Evolutionary conservation across 2,329 filamentous ascomycete genomes (phyloP).

Genomic region (Bipolaris cookei): DNA sequence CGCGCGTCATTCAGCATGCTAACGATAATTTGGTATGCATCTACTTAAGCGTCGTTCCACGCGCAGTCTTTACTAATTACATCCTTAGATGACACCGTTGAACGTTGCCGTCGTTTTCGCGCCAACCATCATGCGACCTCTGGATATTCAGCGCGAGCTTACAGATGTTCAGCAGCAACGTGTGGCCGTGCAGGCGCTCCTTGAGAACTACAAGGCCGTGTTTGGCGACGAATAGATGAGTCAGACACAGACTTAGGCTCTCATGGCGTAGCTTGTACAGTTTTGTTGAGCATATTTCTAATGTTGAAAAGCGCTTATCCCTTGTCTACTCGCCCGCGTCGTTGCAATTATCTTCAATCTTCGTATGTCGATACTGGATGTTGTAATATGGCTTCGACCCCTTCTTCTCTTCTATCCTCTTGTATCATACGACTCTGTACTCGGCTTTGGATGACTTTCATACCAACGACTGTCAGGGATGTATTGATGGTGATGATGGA

Average conservation of each 20-base stretch:
- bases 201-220: slow-evolving; percentile 85
- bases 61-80: slow-evolving; percentile 21
- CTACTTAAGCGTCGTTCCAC: background rate
- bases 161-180: slow-evolving; percentile 96
- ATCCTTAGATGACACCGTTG: slow-evolving; percentile 82
- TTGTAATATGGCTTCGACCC: slow-evolving; percentile 1
- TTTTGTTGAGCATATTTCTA: background rate
- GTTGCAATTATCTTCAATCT: slow-evolving; percentile 8
- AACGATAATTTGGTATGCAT: slow-evolving; percentile 79
- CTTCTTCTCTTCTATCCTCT: slow-evolving; percentile 10
- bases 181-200: slow-evolving; percentile 86
- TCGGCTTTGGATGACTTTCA: slow-evolving; percentile 16
- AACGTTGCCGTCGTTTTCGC: slow-evolving; percentile 97
- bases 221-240: slow-evolving; percentile 60
- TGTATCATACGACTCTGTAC: slow-evolving; percentile 20
- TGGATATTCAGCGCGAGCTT: slow-evolving; percentile 90
- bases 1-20: slow-evolving; percentile 81
- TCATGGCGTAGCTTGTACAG: background rate
- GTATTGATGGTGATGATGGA: slow-evolving; percentile 15
- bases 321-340: background rate
- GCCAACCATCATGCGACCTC: slow-evolving; percentile 93
- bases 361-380: slow-evolving; percentile 13
- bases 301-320: background rate
- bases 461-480: slow-evolving; percentile 22
- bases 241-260: background rate